phyloP scores from a whole-genome alignment of 176 grass and related monocot genomes.

The Bolboschoenus planiculmis region DNA sequence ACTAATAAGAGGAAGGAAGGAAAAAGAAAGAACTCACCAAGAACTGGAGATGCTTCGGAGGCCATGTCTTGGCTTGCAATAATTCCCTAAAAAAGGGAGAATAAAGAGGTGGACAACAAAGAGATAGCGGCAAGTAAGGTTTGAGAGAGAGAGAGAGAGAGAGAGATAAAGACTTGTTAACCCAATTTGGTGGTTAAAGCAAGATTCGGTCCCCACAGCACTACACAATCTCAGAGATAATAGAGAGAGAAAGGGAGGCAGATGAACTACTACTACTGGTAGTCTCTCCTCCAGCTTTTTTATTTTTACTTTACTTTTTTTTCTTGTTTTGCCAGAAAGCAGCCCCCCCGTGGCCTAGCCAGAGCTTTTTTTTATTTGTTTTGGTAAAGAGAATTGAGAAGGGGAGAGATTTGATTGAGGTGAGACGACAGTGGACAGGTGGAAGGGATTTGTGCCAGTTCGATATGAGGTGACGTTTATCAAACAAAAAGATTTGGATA shows the following conservation, averaged over 20 bases:
- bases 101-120: constrained; percentile 1
- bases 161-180: neutral
- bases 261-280: neutral
- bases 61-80: constrained; percentile 13
- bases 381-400: too few relatives aligned
- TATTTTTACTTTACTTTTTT: neutral
- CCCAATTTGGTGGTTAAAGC: neutral
- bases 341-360: too few relatives aligned
- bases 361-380: too few relatives aligned
- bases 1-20: neutral
- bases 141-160: neutral
- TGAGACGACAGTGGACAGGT: too few relatives aligned
- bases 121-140: constrained; percentile 1
- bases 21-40: constrained; percentile 16
- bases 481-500: too few relatives aligned
- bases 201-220: constrained; percentile 24
- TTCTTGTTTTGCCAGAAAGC: too few relatives aligned
- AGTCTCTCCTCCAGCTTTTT: neutral
- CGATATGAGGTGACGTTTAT: too few relatives aligned
- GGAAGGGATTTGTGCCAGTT: too few relatives aligned
- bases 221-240: neutral
- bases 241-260: constrained; percentile 8
- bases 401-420: too few relatives aligned
- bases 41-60: constrained; percentile 27
- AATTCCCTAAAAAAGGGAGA: neutral